Percentiles rank a stretch among this genome's conserved stretches.
Evolutionary conservation across 2,329 filamentous ascomycete genomes (phyloP).

Genomic region (Aureobasidium zeae): DNA sequence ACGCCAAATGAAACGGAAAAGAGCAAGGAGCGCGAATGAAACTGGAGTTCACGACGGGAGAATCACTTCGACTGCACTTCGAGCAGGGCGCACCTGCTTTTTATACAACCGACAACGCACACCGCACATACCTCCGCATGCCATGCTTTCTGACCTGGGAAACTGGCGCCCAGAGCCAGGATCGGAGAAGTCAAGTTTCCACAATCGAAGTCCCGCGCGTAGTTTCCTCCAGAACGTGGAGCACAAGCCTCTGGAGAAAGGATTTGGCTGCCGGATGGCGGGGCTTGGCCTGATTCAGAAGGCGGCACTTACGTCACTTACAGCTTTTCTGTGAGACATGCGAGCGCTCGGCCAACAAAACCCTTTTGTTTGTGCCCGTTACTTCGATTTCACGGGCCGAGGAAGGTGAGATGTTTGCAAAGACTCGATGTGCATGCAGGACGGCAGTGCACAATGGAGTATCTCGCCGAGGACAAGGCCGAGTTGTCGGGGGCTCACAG

Average conservation of each 20-base stretch:
- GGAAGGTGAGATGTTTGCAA: too few species aligned
- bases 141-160: not conserved
- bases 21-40: not conserved
- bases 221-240: not conserved
- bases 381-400: too few species aligned
- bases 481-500: conserved; percentile 2
- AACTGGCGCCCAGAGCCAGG: conserved; percentile 12
- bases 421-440: conserved; percentile 8
- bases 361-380: too few species aligned
- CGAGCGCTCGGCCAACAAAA: conserved; percentile 7
- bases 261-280: conserved; percentile 1
- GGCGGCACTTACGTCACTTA: too few species aligned
- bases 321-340: too few species aligned
- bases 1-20: not conserved
- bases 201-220: conserved; percentile 2
- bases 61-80: too few species aligned
- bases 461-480: conserved; percentile 13
- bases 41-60: not conserved
- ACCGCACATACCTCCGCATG: conserved; percentile 8
- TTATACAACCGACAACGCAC: too few species aligned
- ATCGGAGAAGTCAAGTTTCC: conserved; percentile 9
- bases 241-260: not conserved
- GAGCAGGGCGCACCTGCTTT: conserved; percentile 1
- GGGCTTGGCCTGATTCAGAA: not conserved
- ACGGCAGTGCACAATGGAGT: not conserved